A percentile compares a stretch with the other conserved stretches of the same genome.
phyloP scores from a whole-genome alignment of 192 early-diverging fungal genomes.

The Coemansia reversa region DNA sequence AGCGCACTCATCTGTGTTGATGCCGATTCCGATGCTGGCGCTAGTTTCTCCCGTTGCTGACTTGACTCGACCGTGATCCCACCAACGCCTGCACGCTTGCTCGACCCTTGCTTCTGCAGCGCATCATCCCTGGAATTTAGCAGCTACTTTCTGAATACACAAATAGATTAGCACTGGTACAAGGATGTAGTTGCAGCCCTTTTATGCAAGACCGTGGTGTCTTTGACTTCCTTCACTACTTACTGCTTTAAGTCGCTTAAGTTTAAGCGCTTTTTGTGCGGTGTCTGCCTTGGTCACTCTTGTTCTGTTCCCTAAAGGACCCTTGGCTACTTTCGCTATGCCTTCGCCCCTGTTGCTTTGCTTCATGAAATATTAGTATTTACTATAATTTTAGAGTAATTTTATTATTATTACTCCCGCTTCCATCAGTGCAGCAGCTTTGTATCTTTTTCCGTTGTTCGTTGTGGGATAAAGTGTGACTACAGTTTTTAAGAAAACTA shows the following conservation, averaged over 20 bases:
- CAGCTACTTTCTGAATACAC: constrained; percentile 5
- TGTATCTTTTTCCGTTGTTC: no score
- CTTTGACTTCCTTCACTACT: not conserved
- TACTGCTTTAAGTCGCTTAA: constrained; percentile 37
- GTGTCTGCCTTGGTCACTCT: constrained; percentile 2
- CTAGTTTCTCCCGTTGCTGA: not conserved
- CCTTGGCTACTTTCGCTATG: not conserved
- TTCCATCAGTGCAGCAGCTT: no score
- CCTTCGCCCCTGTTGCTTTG: not conserved
- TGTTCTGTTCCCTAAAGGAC: not conserved
- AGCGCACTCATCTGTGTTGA: constrained; percentile 28
- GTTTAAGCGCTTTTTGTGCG: constrained; percentile 7
- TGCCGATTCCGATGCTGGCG: not conserved
- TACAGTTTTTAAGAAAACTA: no score
- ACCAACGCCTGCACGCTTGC: not conserved
- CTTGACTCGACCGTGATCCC: not conserved
- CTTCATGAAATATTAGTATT: not conserved
- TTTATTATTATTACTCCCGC: no score
- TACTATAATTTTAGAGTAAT: not conserved
- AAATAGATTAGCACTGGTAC: not conserved
- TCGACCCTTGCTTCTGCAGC: not conserved
- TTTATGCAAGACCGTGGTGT: not conserved
- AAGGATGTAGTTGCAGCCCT: not conserved
- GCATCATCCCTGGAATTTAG: constrained; percentile 6
- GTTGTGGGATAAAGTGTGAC: no score